Conservation (phyloP, 371 early-diverging fungal genomes). For the Saksenaea vasiformis region DNA sequence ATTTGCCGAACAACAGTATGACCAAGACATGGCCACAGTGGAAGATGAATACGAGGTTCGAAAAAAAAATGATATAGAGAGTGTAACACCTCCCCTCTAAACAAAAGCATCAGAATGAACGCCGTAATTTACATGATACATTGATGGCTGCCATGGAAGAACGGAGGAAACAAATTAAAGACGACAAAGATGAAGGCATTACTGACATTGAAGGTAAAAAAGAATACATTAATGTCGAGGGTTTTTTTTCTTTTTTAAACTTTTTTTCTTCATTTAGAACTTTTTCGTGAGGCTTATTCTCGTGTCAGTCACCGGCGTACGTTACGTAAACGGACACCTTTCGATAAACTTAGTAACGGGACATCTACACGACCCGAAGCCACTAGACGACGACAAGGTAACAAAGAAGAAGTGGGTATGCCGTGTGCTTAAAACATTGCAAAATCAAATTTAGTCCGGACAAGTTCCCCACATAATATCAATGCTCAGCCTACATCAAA, state of each 20-base stretch:
- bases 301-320: conserved; percentile 15
- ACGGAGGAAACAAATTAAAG: conserved; percentile 33
- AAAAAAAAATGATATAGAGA: neutral
- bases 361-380: conserved; percentile 25
- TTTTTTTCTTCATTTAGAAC: neutral
- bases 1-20: conserved; percentile 32
- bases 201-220: conserved; percentile 12
- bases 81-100: neutral
- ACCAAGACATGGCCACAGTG: conserved; percentile 29
- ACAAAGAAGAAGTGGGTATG: neutral
- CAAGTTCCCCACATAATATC: conserved; percentile 18
- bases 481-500: conserved; percentile 13
- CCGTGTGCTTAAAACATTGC: neutral
- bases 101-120: conserved; percentile 10
- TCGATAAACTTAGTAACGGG: conserved; percentile 9
- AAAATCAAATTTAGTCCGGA: conserved; percentile 12
- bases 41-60: conserved; percentile 46
- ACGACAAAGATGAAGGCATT: conserved; percentile 23
- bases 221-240: no score
- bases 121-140: conserved; percentile 22
- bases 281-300: conserved; percentile 22
- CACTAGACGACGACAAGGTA: conserved; percentile 26
- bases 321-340: conserved; percentile 19
- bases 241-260: neutral
- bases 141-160: conserved; percentile 42